Base-by-base conservation (phyloP, 495 filamentous ascomycete genomes). In the Lophiotrema nucula region DNA sequence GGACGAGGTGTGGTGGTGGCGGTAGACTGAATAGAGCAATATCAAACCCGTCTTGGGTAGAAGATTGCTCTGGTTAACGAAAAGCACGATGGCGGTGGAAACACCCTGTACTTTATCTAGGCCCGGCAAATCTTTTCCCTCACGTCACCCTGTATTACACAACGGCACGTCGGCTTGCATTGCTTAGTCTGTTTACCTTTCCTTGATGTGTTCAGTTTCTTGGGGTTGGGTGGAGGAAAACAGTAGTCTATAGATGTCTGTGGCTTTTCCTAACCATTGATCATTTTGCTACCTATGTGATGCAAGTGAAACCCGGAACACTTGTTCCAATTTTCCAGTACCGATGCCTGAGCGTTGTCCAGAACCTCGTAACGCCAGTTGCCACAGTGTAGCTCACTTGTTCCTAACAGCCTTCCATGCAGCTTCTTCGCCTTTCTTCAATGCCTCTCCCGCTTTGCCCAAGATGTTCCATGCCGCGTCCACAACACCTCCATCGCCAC, bases 51-150 rank as follows among this genome's bases (percentile, higher is more conserved):
- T 19, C 22, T n/a, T 37, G 51, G 70, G 70, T 68, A 68, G 72
- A 78, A 63, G 57, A 69, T 80, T 80, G 76, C 59, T 67, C 67
- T 63, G 54, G 67, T 55, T 53, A 55, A 60, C 55, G 60, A 63
- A 67, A 66, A 67, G 64, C 63, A 62, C 64, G 58, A 58, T 45
- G 47, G 59, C 50, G 59, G 64, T 60, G 59, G 49, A 46, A 38
- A 52, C 50, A 52, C 58, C 70, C 71, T 75, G 78, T 81, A 81
- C 71, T 80, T 79, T 82, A 81, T 74, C 76, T 52, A 53, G 18
- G 73, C 73, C 75, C 74, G 75, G 73, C 75, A 79, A 73, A 69
- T 73, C 76, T 67, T 55, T 47, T 66, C 67, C 67, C 48, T 59
- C 56, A 56, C 24, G 58, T 43, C 54, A 70, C 70, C 68, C 62